These are phyloP conservation scores for Cyclocybe aegerita DNA, from an alignment of 768 basidiomycete species.

Conservation along the genomic window DNA sequence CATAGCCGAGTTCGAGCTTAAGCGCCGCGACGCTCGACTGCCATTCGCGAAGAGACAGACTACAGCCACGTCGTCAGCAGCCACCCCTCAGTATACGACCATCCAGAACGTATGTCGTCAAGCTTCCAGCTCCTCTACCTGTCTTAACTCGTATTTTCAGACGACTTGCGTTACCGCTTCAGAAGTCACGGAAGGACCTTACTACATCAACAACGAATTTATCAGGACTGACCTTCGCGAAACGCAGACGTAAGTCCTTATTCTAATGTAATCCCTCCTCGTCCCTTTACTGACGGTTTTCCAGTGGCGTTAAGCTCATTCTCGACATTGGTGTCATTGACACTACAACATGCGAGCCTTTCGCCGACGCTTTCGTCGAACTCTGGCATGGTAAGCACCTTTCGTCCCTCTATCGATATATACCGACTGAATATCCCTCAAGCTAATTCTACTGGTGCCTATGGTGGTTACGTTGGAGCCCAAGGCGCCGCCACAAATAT, in stretches of 20 bases:
- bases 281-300: neutral
- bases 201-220: slow-evolving; percentile 27
- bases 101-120: neutral
- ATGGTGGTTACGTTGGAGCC: slow-evolving; percentile 18
- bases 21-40: neutral
- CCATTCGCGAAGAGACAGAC: neutral
- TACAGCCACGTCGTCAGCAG: neutral
- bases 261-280: neutral
- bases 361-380: slow-evolving; percentile 34
- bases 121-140: neutral
- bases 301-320: slow-evolving; percentile 29
- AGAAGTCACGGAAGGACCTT: slow-evolving; percentile 6
- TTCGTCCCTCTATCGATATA: neutral
- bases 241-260: slow-evolving; percentile 16
- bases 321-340: slow-evolving; percentile 38
- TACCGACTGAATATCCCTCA: neutral
- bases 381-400: slow-evolving; percentile 27
- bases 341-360: slow-evolving; percentile 33
- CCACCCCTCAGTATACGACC: slow-evolving; percentile 2
- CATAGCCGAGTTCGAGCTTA: slow-evolving; percentile 3
- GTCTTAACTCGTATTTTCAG: neutral
- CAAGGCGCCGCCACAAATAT: slow-evolving; percentile 1
- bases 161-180: neutral
- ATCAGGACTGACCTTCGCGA: slow-evolving; percentile 25
- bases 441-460: slow-evolving; percentile 27